phyloP scores from a whole-genome alignment of 1,284 basidiomycete species.

The Heterobasidion irregulare region DNA sequence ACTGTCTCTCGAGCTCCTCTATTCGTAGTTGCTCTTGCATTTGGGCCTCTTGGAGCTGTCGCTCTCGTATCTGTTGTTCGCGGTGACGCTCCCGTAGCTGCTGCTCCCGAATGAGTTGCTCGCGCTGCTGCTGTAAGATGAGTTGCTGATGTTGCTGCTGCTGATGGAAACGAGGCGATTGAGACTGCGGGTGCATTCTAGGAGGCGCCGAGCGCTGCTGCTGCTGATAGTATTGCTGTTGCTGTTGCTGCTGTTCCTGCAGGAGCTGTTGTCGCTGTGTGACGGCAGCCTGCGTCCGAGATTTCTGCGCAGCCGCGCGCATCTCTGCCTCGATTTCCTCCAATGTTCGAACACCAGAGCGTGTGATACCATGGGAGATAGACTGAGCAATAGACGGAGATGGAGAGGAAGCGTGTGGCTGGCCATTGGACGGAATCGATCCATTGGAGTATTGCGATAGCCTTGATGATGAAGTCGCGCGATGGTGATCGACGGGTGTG shows the following conservation, averaged over 20 bases:
- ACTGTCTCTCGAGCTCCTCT: constrained; percentile 52
- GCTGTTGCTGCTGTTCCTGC: constrained; percentile 16
- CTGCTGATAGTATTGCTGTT: constrained; percentile 27
- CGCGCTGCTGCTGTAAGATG: constrained; percentile 17
- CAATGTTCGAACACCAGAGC: constrained; percentile 62
- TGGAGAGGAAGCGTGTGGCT: constrained; percentile 8
- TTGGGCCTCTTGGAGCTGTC: constrained; percentile 29
- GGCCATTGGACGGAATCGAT: constrained; percentile 10
- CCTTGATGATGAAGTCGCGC: constrained; percentile 7
- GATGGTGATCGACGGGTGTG: constrained; percentile 20
- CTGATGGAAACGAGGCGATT: constrained; percentile 62
- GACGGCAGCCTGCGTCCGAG: constrained; percentile 7
- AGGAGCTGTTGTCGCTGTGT: constrained; percentile 13
- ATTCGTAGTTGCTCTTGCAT: constrained; percentile 47
- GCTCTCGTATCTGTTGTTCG: constrained; percentile 37
- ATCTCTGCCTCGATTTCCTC: constrained; percentile 95
- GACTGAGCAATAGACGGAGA: constrained; percentile 4
- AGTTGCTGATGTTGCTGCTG: constrained; percentile 46
- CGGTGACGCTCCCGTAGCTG: constrained; percentile 54
- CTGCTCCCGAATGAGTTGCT: constrained; percentile 31
- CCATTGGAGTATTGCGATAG: constrained; percentile 8
- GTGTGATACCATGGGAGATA: constrained; percentile 16
- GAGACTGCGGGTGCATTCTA: constrained; percentile 59
- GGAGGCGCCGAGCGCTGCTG: constrained; percentile 42
- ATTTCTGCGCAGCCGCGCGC: constrained; percentile 36